phyloP scores from a whole-genome alignment of 163 green algal species.

The Trebouxia gelatinosa region DNA sequence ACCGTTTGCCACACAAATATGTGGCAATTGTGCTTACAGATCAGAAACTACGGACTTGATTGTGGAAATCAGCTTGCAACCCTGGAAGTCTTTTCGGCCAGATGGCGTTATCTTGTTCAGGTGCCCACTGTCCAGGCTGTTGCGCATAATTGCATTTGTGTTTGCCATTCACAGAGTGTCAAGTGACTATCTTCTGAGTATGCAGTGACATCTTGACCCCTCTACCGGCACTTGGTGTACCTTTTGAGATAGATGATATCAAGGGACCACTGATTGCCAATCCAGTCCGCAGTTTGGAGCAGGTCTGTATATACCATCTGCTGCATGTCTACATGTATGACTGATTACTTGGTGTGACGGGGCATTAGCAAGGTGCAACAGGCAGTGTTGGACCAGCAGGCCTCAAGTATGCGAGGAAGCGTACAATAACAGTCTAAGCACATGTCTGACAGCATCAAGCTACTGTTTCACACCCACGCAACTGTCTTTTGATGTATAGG shows the following conservation, averaged over 20 bases:
- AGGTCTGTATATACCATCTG: conserved; percentile 23
- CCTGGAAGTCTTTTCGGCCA: conserved; percentile 90
- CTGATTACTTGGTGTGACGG: too few species aligned
- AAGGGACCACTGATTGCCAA: conserved; percentile 89
- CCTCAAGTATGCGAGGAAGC: too few species aligned
- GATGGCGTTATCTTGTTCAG: conserved; percentile 98
- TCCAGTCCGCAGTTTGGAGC: conserved; percentile 66
- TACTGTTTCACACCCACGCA: too few species aligned
- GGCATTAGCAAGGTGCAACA: too few species aligned
- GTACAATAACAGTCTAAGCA: too few species aligned
- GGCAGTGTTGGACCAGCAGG: too few species aligned
- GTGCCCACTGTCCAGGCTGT: conserved; percentile 17
- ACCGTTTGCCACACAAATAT: not conserved
- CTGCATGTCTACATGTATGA: too few species aligned
- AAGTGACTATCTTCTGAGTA: not conserved
- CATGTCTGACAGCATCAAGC: too few species aligned
- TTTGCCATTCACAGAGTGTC: not conserved
- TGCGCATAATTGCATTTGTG: not conserved
- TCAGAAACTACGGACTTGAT: conserved; percentile 96
- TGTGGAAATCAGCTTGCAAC: conserved; percentile 93
- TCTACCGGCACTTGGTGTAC: conserved; percentile 87
- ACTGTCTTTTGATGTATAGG: too few species aligned
- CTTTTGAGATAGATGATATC: conserved; percentile 95
- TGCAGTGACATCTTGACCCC: conserved; percentile 95
- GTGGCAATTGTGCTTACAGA: conserved; percentile 21